Conservation (phyloP, 257 asterid genomes). For the Przewalskia tangutica region DNA sequence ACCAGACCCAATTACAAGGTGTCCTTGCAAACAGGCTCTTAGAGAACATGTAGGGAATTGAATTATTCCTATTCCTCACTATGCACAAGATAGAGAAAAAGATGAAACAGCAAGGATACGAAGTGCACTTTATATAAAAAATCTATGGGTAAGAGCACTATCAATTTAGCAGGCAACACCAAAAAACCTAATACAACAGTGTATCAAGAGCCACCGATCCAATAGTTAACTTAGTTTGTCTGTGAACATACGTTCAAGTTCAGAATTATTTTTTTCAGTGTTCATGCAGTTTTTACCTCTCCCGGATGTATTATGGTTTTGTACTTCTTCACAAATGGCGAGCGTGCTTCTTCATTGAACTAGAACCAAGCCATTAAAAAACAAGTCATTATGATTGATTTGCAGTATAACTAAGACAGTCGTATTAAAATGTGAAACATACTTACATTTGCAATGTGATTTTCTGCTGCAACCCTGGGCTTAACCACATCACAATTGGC, state of each 20-base stretch:
- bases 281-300: slow-evolving; percentile 49
- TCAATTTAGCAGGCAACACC: not conserved
- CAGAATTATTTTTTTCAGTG: not conserved
- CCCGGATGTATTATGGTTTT: slow-evolving; percentile 97
- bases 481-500: slow-evolving; percentile 89
- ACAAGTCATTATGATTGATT: not conserved
- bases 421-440: not conserved
- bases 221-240: not conserved
- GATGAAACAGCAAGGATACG: not conserved
- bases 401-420: not conserved
- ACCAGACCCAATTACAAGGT: not conserved
- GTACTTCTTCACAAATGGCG: slow-evolving; percentile 91
- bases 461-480: slow-evolving; percentile 91
- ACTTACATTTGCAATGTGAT: slow-evolving; percentile 71
- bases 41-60: not conserved
- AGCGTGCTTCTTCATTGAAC: slow-evolving; percentile 97
- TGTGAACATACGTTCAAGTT: not conserved
- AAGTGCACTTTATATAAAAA: not conserved
- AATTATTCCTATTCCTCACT: not conserved
- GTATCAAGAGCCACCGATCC: not conserved
- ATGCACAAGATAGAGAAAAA: not conserved
- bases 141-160: not conserved
- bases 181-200: not conserved
- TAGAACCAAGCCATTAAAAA: slow-evolving; percentile 20
- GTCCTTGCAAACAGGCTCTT: not conserved